phyloP scores from a whole-genome alignment of 2,329 filamentous ascomycete species.

The Acephala macrosclerotiorum region DNA sequence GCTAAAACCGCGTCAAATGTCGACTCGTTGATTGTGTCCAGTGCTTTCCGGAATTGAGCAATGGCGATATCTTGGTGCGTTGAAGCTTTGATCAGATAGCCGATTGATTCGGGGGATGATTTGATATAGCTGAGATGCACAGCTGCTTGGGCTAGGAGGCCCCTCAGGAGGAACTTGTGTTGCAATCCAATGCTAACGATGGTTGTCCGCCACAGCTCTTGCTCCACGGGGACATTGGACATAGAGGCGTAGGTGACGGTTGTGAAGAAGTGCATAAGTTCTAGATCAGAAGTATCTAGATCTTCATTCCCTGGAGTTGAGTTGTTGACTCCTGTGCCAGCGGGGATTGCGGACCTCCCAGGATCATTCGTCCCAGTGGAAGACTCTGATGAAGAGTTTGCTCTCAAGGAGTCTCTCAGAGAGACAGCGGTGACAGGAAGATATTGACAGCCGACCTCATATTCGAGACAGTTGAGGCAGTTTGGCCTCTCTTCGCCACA shows the following conservation, averaged over 20 bases:
- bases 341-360: not conserved
- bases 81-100: constrained; percentile 23
- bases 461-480: constrained; percentile 15
- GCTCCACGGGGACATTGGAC: constrained; percentile 12
- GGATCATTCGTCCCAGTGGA: not conserved
- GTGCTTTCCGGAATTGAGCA: not conserved
- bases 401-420: constrained; percentile 5
- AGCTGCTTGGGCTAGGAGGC: constrained; percentile 13
- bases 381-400: not conserved
- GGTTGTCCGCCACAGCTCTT: constrained; percentile 15
- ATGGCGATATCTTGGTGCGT: constrained; percentile 19
- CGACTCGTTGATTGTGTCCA: constrained; percentile 3
- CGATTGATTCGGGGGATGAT: not conserved
- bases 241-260: constrained; percentile 20
- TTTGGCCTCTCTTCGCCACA: constrained; percentile 23
- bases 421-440: not conserved
- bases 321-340: not conserved
- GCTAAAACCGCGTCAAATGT: constrained; percentile 19
- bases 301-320: constrained; percentile 1
- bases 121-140: constrained; percentile 22
- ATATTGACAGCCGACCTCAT: constrained; percentile 12
- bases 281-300: constrained; percentile 13
- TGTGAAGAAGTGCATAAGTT: constrained; percentile 22
- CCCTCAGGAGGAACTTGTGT: constrained; percentile 19
- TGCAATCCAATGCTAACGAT: constrained; percentile 11